phyloP scores from a whole-genome alignment of 2,329 filamentous ascomycete species.

The Knufia petricola region DNA sequence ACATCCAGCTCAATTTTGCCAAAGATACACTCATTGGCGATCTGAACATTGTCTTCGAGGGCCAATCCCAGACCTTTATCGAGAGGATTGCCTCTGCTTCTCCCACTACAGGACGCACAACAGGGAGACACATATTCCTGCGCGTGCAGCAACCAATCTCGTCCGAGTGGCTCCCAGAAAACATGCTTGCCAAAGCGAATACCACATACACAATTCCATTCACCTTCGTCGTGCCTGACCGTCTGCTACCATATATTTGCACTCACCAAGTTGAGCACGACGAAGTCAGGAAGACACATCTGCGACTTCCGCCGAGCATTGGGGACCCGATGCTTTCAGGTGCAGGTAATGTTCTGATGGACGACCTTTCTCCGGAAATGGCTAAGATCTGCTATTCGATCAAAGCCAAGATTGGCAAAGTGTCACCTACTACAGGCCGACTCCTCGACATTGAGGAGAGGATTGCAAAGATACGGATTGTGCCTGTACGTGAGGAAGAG shows the following conservation, averaged over 20 bases:
- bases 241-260: slow-evolving; percentile 51
- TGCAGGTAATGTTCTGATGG: slow-evolving; percentile 41
- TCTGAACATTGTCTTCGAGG: slow-evolving; percentile 26
- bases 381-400: slow-evolving; percentile 50
- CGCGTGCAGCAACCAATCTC: slow-evolving; percentile 52
- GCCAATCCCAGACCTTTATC: slow-evolving; percentile 29
- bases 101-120: slow-evolving; percentile 44
- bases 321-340: slow-evolving; percentile 48
- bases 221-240: slow-evolving; percentile 52
- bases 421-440: slow-evolving; percentile 30
- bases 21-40: slow-evolving; percentile 25
- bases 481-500: slow-evolving; percentile 50
- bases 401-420: slow-evolving; percentile 37
- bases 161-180: slow-evolving; percentile 43
- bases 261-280: slow-evolving; percentile 43
- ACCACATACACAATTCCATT: slow-evolving; percentile 52
- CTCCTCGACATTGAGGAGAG: slow-evolving; percentile 42
- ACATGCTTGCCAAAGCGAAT: slow-evolving; percentile 46
- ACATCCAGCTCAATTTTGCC: slow-evolving; percentile 24
- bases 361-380: slow-evolving; percentile 57
- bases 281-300: slow-evolving; percentile 46
- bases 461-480: slow-evolving; percentile 48
- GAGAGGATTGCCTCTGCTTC: slow-evolving; percentile 45
- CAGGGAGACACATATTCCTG: slow-evolving; percentile 52
- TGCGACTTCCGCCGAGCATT: slow-evolving; percentile 51